Conservation (phyloP, 2,329 filamentous ascomycete species). For the Beauveria sp. region DNA sequence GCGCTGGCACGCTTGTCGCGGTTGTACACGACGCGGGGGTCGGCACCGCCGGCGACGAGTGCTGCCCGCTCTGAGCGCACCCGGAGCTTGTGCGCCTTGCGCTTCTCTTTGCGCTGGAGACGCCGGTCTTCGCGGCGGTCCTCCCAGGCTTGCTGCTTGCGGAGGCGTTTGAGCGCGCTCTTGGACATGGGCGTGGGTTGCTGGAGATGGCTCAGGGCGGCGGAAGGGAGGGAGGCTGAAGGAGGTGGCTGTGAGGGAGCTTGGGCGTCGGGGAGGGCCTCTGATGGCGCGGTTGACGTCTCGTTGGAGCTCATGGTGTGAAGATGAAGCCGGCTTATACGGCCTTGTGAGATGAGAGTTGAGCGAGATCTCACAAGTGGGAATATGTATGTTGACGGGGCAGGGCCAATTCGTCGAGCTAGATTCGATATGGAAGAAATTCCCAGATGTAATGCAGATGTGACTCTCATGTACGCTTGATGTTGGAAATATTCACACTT, state of each 20-base stretch:
- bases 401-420: not conserved
- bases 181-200: slow-evolving; percentile 56
- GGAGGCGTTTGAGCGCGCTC: slow-evolving; percentile 74
- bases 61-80: slow-evolving; percentile 43
- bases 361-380: not conserved
- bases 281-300: not conserved
- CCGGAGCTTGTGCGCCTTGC: slow-evolving; percentile 37
- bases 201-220: not conserved
- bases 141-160: slow-evolving; percentile 68
- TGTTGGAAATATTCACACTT: not conserved
- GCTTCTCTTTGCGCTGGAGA: slow-evolving; percentile 46
- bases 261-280: not conserved
- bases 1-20: slow-evolving; percentile 31
- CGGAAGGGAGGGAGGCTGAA: not conserved
- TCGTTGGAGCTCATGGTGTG: slow-evolving; percentile 9
- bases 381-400: not conserved
- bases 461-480: not conserved
- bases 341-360: not conserved
- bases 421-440: not conserved
- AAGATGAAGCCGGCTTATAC: slow-evolving; percentile 4
- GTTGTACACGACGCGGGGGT: slow-evolving; percentile 27
- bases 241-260: not conserved
- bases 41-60: slow-evolving; percentile 40
- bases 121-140: slow-evolving; percentile 55
- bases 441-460: not conserved